Conservation (phyloP, 1,284 basidiomycete species). For the Phellopilus nigrolimitatus region DNA sequence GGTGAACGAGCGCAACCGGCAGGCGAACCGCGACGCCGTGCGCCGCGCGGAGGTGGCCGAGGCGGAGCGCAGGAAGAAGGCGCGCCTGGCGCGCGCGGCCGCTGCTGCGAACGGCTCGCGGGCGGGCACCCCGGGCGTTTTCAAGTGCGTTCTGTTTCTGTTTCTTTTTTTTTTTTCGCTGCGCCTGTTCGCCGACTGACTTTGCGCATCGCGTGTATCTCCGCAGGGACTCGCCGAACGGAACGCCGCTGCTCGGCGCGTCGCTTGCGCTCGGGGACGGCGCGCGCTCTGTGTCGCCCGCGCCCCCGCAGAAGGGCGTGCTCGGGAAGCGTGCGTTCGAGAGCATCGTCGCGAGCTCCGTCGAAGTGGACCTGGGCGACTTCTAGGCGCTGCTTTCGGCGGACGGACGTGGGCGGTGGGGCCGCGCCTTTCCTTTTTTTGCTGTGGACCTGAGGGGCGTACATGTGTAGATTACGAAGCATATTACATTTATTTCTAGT, state of each 20-base stretch:
- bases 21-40: slow-evolving; percentile 74
- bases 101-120: slow-evolving; percentile 40
- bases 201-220: too few species aligned
- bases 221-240: too few species aligned
- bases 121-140: slow-evolving; percentile 53
- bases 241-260: slow-evolving; percentile 21
- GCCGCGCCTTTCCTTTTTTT: background rate
- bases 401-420: too few species aligned
- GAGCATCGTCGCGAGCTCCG: slow-evolving; percentile 53
- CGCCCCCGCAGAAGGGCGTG: slow-evolving; percentile 29
- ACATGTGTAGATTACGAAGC: slow-evolving; percentile 3
- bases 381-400: too few species aligned
- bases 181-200: too few species aligned
- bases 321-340: slow-evolving; percentile 45
- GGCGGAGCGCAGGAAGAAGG: slow-evolving; percentile 60
- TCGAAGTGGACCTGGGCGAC: slow-evolving; percentile 76
- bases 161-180: slow-evolving; percentile 3
- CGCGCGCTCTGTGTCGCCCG: slow-evolving; percentile 39
- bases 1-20: slow-evolving; percentile 87
- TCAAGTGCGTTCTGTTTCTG: slow-evolving; percentile 42
- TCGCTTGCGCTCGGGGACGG: slow-evolving; percentile 27
- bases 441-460: background rate
- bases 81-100: slow-evolving; percentile 41
- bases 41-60: slow-evolving; percentile 70
- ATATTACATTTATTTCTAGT: background rate